Percentiles rank a stretch among this genome's conserved stretches.
Conservation (phyloP, 805 yeast species). For the Ogataea ganodermae region DNA sequence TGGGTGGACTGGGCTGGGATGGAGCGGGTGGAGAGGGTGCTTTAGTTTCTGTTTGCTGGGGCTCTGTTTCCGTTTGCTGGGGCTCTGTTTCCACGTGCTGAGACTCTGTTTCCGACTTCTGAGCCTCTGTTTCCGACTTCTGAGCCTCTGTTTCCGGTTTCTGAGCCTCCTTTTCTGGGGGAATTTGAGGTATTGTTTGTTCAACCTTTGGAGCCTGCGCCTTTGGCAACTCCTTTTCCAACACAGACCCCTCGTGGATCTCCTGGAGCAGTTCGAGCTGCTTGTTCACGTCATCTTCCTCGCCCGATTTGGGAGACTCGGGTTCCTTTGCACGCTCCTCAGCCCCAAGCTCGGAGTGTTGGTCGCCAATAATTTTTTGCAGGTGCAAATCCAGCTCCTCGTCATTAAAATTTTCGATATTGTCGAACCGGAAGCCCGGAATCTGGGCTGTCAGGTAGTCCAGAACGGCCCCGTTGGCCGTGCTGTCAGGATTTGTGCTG, state of each 20-base stretch:
- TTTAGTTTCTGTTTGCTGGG: too few species aligned
- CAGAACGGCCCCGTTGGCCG: slow-evolving; percentile 14
- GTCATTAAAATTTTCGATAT: slow-evolving; percentile 27
- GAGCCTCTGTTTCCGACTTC: too few species aligned
- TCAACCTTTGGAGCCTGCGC: too few species aligned
- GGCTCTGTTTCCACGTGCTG: too few species aligned
- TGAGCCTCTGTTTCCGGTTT: too few species aligned
- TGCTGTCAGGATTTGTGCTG: background rate
- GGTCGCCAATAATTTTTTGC: slow-evolving; percentile 28
- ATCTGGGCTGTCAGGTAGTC: slow-evolving; percentile 29
- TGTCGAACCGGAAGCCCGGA: slow-evolving; percentile 28
- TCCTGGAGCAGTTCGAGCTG: slow-evolving; percentile 11
- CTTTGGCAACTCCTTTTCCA: slow-evolving; percentile 2
- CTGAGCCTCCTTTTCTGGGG: too few species aligned
- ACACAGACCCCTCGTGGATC: background rate
- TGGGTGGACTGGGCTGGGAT: background rate
- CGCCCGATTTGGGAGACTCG: background rate
- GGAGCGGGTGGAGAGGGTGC: too few species aligned
- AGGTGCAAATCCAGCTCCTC: slow-evolving; percentile 33
- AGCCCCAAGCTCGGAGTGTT: slow-evolving; percentile 1
- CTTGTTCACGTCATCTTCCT: slow-evolving; percentile 7
- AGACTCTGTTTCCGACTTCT: background rate
- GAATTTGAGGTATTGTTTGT: too few species aligned
- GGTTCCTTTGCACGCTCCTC: background rate
- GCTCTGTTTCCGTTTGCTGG: too few species aligned